Conservation (phyloP, 768 basidiomycete genomes). For the Phanerochaete sordida region DNA sequence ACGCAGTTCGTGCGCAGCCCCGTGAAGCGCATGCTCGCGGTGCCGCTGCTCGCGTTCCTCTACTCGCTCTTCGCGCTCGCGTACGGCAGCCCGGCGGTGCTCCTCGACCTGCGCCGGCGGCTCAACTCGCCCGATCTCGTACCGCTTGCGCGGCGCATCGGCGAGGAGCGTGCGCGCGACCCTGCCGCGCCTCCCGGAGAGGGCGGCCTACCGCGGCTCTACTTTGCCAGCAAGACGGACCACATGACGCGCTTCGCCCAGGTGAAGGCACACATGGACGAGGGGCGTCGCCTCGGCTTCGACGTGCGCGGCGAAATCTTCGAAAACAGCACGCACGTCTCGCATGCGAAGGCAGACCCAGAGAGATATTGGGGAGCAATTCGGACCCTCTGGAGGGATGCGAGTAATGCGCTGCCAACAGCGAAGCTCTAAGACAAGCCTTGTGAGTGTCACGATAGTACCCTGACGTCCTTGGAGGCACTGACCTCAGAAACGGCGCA, state of each 20-base stretch:
- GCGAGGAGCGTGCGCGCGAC: background rate
- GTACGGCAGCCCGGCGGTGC: slow-evolving; percentile 12
- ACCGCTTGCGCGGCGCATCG: background rate
- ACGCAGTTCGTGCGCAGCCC: slow-evolving; percentile 9
- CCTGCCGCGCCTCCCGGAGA: background rate
- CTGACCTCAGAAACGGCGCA: background rate
- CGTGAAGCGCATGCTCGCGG: slow-evolving; percentile 4
- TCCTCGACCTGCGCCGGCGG: slow-evolving; percentile 10
- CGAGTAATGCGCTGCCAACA: background rate
- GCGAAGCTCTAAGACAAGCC: background rate
- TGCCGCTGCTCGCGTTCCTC: slow-evolving; percentile 14
- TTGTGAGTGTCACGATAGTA: background rate
- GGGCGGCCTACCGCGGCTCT: slow-evolving; percentile 10
- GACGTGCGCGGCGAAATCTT: slow-evolving; percentile 18
- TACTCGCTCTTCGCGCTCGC: slow-evolving; percentile 14
- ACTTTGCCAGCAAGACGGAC: slow-evolving; percentile 17
- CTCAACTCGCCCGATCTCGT: slow-evolving; percentile 15
- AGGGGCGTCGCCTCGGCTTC: slow-evolving; percentile 8
- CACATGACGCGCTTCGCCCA: slow-evolving; percentile 8
- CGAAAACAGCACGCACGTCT: slow-evolving; percentile 12
- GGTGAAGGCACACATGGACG: slow-evolving; percentile 14
- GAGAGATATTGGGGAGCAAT: slow-evolving; percentile 17
- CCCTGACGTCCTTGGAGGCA: background rate
- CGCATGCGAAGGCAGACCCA: slow-evolving; percentile 16
- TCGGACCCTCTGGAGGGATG: slow-evolving; percentile 12